These are phyloP conservation scores for Termitomyces sp. DNA, from an alignment of 768 basidiomycete genomes.

Conservation along the genomic window DNA sequence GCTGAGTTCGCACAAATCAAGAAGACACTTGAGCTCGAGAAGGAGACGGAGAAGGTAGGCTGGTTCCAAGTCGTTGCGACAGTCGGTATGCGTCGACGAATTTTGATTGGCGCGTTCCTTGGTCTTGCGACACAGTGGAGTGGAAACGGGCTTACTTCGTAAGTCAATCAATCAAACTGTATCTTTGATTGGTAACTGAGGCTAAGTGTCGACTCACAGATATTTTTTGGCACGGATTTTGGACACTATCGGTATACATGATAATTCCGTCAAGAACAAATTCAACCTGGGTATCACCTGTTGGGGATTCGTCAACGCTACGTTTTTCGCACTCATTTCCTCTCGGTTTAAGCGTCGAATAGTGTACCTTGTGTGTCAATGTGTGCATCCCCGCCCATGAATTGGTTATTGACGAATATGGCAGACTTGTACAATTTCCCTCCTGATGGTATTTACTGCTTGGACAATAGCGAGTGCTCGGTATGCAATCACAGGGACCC, in stretches of 20 bases:
- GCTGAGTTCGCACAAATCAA: conserved; percentile 58
- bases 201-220: conserved; percentile 20
- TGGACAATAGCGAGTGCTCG: conserved; percentile 55
- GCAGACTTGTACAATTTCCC: conserved; percentile 44
- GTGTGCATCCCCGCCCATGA: neutral
- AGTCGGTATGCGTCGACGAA: conserved; percentile 48
- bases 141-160: conserved; percentile 59
- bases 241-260: conserved; percentile 48
- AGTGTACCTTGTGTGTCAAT: conserved; percentile 41
- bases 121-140: conserved; percentile 63
- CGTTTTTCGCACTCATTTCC: conserved; percentile 44
- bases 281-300: conserved; percentile 53
- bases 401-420: neutral
- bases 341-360: conserved; percentile 45
- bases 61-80: conserved; percentile 46
- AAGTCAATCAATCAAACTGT: neutral
- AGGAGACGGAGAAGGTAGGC: conserved; percentile 41
- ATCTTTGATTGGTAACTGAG: neutral
- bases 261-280: conserved; percentile 50
- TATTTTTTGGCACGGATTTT: conserved; percentile 56
- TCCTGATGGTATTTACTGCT: conserved; percentile 47
- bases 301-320: conserved; percentile 56
- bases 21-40: conserved; percentile 50
- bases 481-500: conserved; percentile 38
- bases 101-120: conserved; percentile 47